Percentiles rank a stretch among this genome's conserved stretches.
Conservation (phyloP, 208 protist species). For the Acanthamoeba healyi region DNA sequence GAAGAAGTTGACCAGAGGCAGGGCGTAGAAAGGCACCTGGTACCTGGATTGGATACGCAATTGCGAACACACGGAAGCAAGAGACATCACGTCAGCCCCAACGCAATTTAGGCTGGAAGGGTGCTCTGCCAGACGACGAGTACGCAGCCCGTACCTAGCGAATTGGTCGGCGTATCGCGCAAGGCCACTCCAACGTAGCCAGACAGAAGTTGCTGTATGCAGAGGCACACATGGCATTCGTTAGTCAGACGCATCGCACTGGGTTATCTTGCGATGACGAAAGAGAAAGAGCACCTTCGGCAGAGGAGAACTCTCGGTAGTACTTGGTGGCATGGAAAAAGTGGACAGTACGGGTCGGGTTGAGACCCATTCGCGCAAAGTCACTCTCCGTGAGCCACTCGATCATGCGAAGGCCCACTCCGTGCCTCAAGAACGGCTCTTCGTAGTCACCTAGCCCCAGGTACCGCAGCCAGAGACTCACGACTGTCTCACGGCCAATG, state of each 20-base stretch:
- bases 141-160: background rate
- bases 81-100: too few relatives aligned
- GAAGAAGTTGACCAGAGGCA: constrained; percentile 78
- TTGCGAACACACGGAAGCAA: background rate
- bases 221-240: background rate
- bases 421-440: background rate
- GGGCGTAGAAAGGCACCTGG: constrained; percentile 71
- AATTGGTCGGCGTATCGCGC: constrained; percentile 72
- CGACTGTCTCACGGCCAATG: background rate
- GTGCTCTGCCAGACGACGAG: too few relatives aligned
- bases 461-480: constrained; percentile 40
- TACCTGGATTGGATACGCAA: constrained; percentile 23
- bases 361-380: constrained; percentile 65
- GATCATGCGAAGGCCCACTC: constrained; percentile 47
- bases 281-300: constrained; percentile 23
- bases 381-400: background rate
- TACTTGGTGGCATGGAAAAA: constrained; percentile 67
- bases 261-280: background rate
- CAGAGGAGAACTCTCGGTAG: constrained; percentile 72
- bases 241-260: constrained; percentile 5
- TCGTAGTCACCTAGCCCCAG: constrained; percentile 50
- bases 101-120: too few relatives aligned
- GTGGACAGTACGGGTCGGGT: background rate
- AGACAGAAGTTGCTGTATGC: constrained; percentile 35
- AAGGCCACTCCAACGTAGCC: constrained; percentile 60